phyloP scores from a whole-genome alignment of 805 yeast species.

The Sugiyamaella americana region DNA sequence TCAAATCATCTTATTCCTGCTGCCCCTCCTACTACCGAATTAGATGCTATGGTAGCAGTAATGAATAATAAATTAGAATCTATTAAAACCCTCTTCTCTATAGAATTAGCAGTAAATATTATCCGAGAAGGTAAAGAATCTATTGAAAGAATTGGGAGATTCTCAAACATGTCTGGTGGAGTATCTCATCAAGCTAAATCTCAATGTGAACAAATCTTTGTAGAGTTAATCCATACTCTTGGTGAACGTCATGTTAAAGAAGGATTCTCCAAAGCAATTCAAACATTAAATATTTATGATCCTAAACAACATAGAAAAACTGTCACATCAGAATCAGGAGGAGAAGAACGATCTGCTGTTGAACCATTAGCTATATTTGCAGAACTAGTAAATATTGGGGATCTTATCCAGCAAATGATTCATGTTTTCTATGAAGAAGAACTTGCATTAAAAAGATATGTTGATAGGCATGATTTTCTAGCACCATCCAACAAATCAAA shows the following conservation, averaged over 20 bases:
- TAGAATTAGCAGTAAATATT: conserved; percentile 69
- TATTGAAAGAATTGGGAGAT: conserved; percentile 51
- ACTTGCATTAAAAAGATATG: conserved; percentile 47
- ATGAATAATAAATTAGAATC: conserved; percentile 69
- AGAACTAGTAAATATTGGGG: conserved; percentile 89
- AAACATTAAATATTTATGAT: conserved; percentile 61
- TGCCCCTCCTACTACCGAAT: conserved; percentile 45
- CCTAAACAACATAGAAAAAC: conserved; percentile 40
- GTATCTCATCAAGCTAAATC: conserved; percentile 35
- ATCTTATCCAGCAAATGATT: conserved; percentile 84
- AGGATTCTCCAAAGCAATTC: conserved; percentile 79
- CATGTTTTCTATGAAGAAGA: conserved; percentile 88
- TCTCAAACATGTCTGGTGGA: conserved; percentile 32
- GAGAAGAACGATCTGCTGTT: conserved; percentile 34
- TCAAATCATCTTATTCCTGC: conserved; percentile 17
- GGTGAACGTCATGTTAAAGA: conserved; percentile 71
- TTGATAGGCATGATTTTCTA: conserved; percentile 72
- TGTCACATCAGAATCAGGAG: conserved; percentile 16
- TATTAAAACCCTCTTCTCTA: conserved; percentile 68
- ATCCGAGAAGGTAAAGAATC: conserved; percentile 62
- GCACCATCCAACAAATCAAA: conserved; percentile 73
- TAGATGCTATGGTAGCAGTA: conserved; percentile 76
- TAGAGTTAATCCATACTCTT: conserved; percentile 53
- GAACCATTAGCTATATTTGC: conserved; percentile 84
- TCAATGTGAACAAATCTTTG: conserved; percentile 60